phyloP scores from a whole-genome alignment of 108 stramenopile species.

The Cyclotella cryptica region DNA sequence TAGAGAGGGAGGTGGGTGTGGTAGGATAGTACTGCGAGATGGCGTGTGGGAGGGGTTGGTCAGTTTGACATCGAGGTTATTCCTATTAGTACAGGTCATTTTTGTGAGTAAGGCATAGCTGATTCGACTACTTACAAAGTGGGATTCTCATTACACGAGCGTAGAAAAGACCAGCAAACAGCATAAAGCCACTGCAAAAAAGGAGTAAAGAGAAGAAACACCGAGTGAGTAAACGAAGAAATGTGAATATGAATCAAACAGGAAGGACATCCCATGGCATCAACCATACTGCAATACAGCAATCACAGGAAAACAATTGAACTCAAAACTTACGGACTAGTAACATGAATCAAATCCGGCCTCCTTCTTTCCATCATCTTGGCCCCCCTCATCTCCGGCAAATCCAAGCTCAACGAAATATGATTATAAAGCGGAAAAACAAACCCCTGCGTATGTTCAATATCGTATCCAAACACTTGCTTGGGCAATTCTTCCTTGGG shows the following conservation, averaged over 20 bases:
- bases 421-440: conserved; percentile 95
- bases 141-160: conserved; percentile 85
- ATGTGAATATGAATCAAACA: background rate
- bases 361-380: conserved; percentile 80
- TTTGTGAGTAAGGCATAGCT: background rate
- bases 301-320: background rate
- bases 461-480: conserved; percentile 75
- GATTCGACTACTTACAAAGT: conserved; percentile 34
- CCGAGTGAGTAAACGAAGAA: background rate
- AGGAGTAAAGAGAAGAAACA: conserved; percentile 1
- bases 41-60: background rate
- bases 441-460: conserved; percentile 91
- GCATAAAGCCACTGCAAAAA: conserved; percentile 76
- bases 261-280: background rate
- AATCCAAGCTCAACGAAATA: conserved; percentile 88
- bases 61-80: background rate
- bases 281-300: background rate
- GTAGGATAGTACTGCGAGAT: conserved; percentile 76
- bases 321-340: conserved; percentile 77
- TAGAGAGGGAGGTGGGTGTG: conserved; percentile 97
- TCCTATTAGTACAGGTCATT: background rate
- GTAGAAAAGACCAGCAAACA: conserved; percentile 86
- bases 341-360: conserved; percentile 96
- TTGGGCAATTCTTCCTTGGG: conserved; percentile 71
- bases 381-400: conserved; percentile 86